Evolutionary conservation across 2,329 filamentous ascomycete genomes (phyloP).

Genomic region (Magnaporthales sp.): DNA sequence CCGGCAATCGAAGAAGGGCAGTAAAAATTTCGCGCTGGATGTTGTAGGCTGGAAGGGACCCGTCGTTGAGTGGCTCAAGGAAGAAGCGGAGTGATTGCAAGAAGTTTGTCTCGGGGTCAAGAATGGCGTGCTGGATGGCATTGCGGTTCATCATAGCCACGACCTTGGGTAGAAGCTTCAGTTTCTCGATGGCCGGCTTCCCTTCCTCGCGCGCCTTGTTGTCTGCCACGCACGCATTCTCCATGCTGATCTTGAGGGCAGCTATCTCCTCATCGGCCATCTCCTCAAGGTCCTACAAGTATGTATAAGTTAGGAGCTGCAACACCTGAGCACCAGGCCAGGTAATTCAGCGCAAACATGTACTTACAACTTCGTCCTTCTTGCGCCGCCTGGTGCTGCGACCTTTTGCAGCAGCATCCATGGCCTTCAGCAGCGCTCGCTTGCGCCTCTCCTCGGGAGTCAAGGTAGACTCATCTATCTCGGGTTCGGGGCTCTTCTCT

Average conservation of each 20-base stretch:
- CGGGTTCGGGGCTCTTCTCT: conserved; percentile 33
- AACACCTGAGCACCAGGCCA: conserved; percentile 4
- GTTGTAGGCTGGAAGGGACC: conserved; percentile 89
- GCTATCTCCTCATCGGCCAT: conserved; percentile 87
- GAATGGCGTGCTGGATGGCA: conserved; percentile 72
- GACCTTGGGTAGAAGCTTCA: conserved; percentile 88
- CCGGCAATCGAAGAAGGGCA: conserved; percentile 69
- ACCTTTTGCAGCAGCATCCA: conserved; percentile 83
- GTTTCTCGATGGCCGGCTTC: conserved; percentile 81
- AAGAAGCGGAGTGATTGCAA: conserved; percentile 95
- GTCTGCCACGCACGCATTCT: conserved; percentile 78
- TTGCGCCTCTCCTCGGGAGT: conserved; percentile 78
- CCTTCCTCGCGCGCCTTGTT: conserved; percentile 71
- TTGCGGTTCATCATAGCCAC: conserved; percentile 83
- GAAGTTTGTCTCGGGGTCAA: conserved; percentile 93
- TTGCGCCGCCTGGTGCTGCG: conserved; percentile 65
- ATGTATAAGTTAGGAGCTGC: conserved; percentile 13
- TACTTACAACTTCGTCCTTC: conserved; percentile 77
- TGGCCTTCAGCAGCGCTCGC: conserved; percentile 74
- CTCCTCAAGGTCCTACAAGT: conserved; percentile 70
- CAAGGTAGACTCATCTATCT: conserved; percentile 68
- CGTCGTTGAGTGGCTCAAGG: conserved; percentile 89
- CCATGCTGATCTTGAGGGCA: conserved; percentile 82
- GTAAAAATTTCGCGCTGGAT: conserved; percentile 93
- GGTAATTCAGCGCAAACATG: not conserved